A percentile compares a stretch with the other conserved stretches of the same genome.
phyloP scores from a whole-genome alignment of 176 grass and related monocot species.

The Triticum timopheevii region DNA sequence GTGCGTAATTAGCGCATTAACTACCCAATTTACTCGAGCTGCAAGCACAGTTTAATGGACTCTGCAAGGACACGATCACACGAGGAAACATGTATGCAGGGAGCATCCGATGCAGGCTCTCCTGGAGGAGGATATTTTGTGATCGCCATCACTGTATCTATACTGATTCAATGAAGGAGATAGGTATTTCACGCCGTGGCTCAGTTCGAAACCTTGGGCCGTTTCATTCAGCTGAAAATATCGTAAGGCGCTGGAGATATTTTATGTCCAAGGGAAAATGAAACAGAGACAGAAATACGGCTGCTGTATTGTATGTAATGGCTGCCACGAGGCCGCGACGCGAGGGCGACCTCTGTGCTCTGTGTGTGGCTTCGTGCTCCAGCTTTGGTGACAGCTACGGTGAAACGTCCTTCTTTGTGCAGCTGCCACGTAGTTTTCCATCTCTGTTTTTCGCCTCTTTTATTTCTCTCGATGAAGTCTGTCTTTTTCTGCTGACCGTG shows the following conservation, averaged over 20 bases:
- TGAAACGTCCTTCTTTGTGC: background rate
- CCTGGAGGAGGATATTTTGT: background rate
- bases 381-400: background rate
- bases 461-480: background rate
- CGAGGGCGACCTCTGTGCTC: background rate
- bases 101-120: too few relatives aligned
- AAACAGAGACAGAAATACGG: too few relatives aligned
- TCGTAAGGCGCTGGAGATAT: background rate
- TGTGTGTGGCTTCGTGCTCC: background rate
- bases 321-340: too few relatives aligned
- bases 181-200: too few relatives aligned
- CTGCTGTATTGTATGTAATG: too few relatives aligned
- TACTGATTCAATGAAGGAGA: too few relatives aligned
- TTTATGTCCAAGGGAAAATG: too few relatives aligned
- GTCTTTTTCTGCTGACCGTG: background rate
- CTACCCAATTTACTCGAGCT: background rate
- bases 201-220: too few relatives aligned
- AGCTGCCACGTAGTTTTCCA: constrained; percentile 4
- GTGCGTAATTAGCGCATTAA: constrained; percentile 5
- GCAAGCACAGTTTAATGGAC: background rate
- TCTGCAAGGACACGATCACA: background rate
- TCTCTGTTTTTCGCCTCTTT: background rate
- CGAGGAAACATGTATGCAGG: background rate
- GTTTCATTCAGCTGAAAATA: too few relatives aligned
- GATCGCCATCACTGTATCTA: background rate